Evolutionary conservation across 371 early-diverging fungal species (phyloP), one percentile per base, ranked within the genome.

Genomic region (Saksenaea vasiformis): DNA sequence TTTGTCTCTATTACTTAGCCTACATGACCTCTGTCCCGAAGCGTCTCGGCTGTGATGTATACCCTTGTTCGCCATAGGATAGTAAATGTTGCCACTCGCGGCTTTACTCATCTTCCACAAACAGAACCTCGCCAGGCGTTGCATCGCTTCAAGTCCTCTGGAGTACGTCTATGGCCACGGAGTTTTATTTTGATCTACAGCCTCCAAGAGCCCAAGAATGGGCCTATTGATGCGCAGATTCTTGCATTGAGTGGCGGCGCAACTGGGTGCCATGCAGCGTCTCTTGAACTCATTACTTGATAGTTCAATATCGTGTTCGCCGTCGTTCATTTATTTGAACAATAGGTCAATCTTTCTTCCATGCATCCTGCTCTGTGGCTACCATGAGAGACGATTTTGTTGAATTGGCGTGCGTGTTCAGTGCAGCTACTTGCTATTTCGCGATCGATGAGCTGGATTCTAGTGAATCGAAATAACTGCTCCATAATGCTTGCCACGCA

Each of bases 401-500:
- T 56, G 34, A 35, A 56, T n/a, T 56, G 56, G 56, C 56, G 14
- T 56, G 56, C 44, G 44, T 44, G n/a, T 44, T 56, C 15, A n/a
- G 34, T 56, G 56, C 56, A 56, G 19, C 31, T 15, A 37, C 56
- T 56, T 17, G 34, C 34, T 19, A 34, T 35, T 56, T 56, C 56
- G n/a, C 56, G 13, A 56, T 56, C 56, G 35, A 26, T 15, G 17
- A 28, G 13, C 44, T 60, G 43, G 28, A 60, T 43, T 22, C 43
- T 47, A 43, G 60, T 44, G 19, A 47, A 41, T n/a, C 60, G 60
- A 35, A 60, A 60, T 15, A 60, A 44, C 7, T 60, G 27, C n/a
- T 60, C 60, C 53, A 60, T 60, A n/a, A 60, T 14, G 39, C 43
- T 47, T 13, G 60, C 65, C 17, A 60, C 60, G 19, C 60, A 31